phyloP scores from a whole-genome alignment of 768 basidiomycete genomes.

The Asterophora parasitica region DNA sequence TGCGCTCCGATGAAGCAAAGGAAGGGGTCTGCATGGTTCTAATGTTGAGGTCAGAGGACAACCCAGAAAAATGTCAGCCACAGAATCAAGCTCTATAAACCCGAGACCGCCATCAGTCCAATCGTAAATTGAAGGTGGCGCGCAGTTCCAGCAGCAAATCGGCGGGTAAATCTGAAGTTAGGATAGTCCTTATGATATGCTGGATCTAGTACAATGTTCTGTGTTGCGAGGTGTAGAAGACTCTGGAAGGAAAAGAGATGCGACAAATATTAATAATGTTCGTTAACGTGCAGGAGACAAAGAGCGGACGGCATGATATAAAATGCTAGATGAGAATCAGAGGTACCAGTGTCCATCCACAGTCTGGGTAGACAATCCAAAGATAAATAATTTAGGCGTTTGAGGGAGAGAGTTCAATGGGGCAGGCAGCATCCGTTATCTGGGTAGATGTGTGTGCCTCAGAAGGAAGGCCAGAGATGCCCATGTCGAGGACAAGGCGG shows the following conservation, averaged over 20 bases:
- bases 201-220: slow-evolving; percentile 16
- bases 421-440: slow-evolving; percentile 60
- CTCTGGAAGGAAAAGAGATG: slow-evolving; percentile 4
- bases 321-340: slow-evolving; percentile 2
- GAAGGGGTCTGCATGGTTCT: slow-evolving; percentile 9
- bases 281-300: slow-evolving; percentile 10
- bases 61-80: slow-evolving; percentile 9
- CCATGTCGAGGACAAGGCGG: slow-evolving; percentile 58
- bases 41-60: not conserved
- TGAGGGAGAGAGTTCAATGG: slow-evolving; percentile 57
- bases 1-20: no score
- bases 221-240: slow-evolving; percentile 3
- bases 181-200: slow-evolving; percentile 16
- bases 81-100: not conserved
- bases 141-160: not conserved
- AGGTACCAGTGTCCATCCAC: slow-evolving; percentile 6
- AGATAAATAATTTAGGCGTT: slow-evolving; percentile 34
- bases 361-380: not conserved
- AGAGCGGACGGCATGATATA: slow-evolving; percentile 15
- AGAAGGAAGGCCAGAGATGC: slow-evolving; percentile 64
- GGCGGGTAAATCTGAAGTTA: slow-evolving; percentile 1
- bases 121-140: not conserved
- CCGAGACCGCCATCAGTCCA: not conserved
- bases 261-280: slow-evolving; percentile 14
- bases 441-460: slow-evolving; percentile 49